Evolutionary conservation across 805 yeast species (phyloP), one percentile per base, ranked within the genome.

Genomic region (Starmerella apis): DNA sequence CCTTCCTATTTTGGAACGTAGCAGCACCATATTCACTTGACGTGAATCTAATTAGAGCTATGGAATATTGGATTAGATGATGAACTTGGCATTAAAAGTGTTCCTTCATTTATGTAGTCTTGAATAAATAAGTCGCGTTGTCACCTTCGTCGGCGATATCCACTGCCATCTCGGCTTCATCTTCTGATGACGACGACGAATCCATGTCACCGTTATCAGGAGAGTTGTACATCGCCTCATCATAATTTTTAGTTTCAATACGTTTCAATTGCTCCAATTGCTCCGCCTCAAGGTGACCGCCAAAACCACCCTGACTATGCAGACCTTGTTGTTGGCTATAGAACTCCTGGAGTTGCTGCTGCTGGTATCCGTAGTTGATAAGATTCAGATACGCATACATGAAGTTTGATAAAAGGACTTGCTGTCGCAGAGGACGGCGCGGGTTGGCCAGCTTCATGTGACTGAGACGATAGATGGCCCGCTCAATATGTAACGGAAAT

Each of bases 341-440:
- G 45, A 39, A 42, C 49, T 47, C 57, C 46, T 49, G 57, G 30
- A 50, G 55, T 55, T 57, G 61, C 56, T 66, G 68, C 57, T 64
- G 68, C 57, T 63, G 68, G 52, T 64, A 65, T 33, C 68, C 88
- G 63, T 90, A 96, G 65, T 90, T 94, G 49, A 92, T 95, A 66
- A 92, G 71, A 63, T 92, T 90, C 71, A 92, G 74, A 66, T 92
- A 92, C 0, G 96, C 90, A 63, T 92, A 92, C 98, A 92, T 92
- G 76, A 92, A 92, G 65, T 92, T 92, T 52, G 96, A 86, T 56
- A 92, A 68, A 45, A 92, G 65, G 1, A 92, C 98, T 64, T 92
- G 98, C 64, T 92, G 96, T 33, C 87, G 74, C 54, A 92, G 69
- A 25, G 94, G 92, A 52, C 97, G 72, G 62, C 86, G 83, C 1